Evolutionary conservation across 805 yeast genomes (phyloP).

Genomic region (Komagataella pastoris): DNA sequence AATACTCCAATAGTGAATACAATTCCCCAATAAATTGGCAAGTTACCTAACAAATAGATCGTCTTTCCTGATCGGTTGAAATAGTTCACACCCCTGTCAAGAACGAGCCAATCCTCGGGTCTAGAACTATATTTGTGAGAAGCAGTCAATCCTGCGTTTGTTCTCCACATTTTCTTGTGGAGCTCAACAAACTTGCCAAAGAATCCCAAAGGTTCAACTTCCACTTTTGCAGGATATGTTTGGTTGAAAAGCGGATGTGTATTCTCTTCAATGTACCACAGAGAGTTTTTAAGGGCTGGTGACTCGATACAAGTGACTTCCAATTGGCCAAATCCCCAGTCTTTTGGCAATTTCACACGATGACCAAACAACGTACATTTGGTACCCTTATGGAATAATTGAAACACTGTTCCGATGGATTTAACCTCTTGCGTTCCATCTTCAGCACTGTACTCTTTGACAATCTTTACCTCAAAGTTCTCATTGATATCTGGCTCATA

Average conservation of each 20-base stretch:
- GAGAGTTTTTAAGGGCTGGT: conserved; percentile 52
- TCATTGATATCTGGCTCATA: conserved; percentile 57
- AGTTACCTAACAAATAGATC: conserved; percentile 55
- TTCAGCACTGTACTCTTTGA: conserved; percentile 20
- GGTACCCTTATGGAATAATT: conserved; percentile 51
- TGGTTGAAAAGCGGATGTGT: conserved; percentile 34
- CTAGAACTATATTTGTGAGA: conserved; percentile 36
- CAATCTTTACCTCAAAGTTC: conserved; percentile 50
- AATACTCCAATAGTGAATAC: conserved; percentile 18
- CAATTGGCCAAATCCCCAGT: conserved; percentile 72
- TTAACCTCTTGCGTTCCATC: conserved; percentile 22
- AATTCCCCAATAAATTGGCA: conserved; percentile 38
- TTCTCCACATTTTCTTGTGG: conserved; percentile 40
- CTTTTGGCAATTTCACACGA: conserved; percentile 52
- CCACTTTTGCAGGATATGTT: conserved; percentile 18
- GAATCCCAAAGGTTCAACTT: conserved; percentile 19
- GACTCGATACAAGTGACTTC: conserved; percentile 79
- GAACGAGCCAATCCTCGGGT: conserved; percentile 55
- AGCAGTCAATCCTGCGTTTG: conserved; percentile 31
- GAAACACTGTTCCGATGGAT: conserved; percentile 60
- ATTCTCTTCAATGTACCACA: conserved; percentile 66
- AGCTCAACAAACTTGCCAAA: conserved; percentile 39
- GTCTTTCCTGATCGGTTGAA: conserved; percentile 29
- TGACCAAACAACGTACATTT: conserved; percentile 69
- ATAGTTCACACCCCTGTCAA: conserved; percentile 44